Evolutionary conservation across 225 moss, liverwort and hornwort genomes (phyloP).

Genomic region (Straminergon stramineum): DNA sequence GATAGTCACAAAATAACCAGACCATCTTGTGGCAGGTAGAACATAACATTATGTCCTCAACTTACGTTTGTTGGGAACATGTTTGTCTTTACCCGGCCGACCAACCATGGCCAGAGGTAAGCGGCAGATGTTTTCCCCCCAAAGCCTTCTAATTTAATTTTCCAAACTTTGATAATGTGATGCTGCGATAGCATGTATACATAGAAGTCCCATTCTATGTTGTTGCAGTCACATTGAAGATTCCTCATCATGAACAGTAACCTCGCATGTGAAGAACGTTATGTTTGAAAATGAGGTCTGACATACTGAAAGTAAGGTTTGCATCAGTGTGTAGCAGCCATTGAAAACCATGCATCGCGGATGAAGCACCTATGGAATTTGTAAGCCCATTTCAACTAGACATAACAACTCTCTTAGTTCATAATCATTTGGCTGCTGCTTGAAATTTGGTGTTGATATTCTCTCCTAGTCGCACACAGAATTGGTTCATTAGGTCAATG

Average conservation of each 20-base stretch:
- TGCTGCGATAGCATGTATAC: background rate
- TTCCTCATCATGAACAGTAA: background rate
- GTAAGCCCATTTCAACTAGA: slow-evolving; percentile 25
- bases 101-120: slow-evolving; percentile 63
- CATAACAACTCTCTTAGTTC: background rate
- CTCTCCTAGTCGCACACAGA: background rate
- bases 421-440: background rate
- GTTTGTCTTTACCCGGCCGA: slow-evolving; percentile 21
- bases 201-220: background rate
- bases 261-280: background rate
- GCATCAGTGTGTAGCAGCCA: slow-evolving; percentile 49
- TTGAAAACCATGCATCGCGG: slow-evolving; percentile 44
- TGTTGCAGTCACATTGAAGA: background rate
- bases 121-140: background rate
- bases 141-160: background rate
- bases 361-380: slow-evolving; percentile 56
- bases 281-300: background rate
- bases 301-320: background rate
- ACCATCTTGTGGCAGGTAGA: slow-evolving; percentile 55
- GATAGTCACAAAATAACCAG: background rate
- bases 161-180: background rate
- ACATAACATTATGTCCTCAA: slow-evolving; percentile 55
- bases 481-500: background rate
- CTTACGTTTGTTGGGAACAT: slow-evolving; percentile 74
- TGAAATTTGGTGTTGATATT: background rate